Conservation (phyloP, 2,329 filamentous ascomycete genomes). For the Fusarium redolens region DNA sequence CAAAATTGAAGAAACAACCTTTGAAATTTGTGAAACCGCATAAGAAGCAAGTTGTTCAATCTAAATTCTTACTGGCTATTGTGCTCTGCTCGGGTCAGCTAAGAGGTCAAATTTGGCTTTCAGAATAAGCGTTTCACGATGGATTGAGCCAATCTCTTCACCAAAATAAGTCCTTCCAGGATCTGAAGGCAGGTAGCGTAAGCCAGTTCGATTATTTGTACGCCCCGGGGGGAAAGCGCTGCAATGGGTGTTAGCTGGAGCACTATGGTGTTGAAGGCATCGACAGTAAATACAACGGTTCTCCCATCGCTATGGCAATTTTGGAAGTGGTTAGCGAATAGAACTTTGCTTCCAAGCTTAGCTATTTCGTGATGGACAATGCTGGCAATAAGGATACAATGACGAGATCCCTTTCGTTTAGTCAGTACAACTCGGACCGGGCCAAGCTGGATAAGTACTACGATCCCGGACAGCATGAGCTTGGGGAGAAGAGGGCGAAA, state of each 20-base stretch:
- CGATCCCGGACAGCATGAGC: not conserved
- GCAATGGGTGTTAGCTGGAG: no score
- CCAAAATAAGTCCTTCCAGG: not conserved
- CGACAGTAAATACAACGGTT: not conserved
- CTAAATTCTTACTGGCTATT: not conserved
- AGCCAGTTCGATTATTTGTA: not conserved
- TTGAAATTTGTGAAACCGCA: no score
- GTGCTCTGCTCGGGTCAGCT: no score
- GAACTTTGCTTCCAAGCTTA: no score
- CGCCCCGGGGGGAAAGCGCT: no score
- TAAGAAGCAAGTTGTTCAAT: no score
- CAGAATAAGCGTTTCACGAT: not conserved
- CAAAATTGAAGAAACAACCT: not conserved
- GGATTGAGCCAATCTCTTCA: not conserved
- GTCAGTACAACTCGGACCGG: no score
- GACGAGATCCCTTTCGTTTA: no score
- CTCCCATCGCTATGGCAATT: not conserved
- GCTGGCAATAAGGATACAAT: no score
- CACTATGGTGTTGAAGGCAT: not conserved
- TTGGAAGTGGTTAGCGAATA: not conserved
- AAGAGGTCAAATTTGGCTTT: not conserved
- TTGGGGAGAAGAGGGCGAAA: not conserved
- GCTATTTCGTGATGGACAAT: no score
- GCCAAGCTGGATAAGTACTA: not conserved
- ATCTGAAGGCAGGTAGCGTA: not conserved